Base-by-base conservation (phyloP, 208 protist species). In the Crithidia brevicula region DNA sequence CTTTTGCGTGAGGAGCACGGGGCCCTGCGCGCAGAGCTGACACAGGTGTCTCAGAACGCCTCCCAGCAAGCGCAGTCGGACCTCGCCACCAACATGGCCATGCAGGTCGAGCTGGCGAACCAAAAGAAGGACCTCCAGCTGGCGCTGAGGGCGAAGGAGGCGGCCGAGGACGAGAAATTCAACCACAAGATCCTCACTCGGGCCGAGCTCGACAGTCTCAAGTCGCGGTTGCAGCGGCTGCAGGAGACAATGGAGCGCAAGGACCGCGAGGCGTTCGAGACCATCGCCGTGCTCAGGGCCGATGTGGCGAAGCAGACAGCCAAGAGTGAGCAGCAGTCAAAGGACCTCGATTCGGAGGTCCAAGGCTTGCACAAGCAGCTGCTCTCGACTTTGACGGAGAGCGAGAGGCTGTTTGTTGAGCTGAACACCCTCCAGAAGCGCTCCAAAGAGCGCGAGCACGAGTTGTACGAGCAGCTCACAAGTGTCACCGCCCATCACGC, bases 381-480 rank as follows among this genome's bases (percentile, higher is more conserved):
- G 0, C 42, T 68, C 1, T 18, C 20, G 42, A 31, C 75, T 18
- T 54, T 65, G 60, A 30, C 57, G 16, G 74, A 82, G 79, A 56
- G 45, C 40, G 59, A 57, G 18, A 43, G 31, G 34, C 57, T 79
- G 9, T 40, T 33, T 30, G 36, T 13, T 9, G 69, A 79, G 42
- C 28, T 78, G 18, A 76, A 84, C 9, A 47, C 83, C 7, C 71
- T 85, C 25, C 34, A 77, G 66, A 69, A 65, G 27, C 76, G 72
- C 15, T 67, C 78, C 28, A 22, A 6, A 13, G 43, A 53, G 16
- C 78, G 69, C 25, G 70, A 78, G 28, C 59, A 74, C 13, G 85
- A 94, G 53, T 58, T 92, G 28, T 90, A 89, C 49, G 82, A 96
- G 74, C 82, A 93, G 64, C 83, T 96, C 42, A 77, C 82, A n/a